Percentiles rank a stretch among this genome's conserved stretches.
These are phyloP conservation scores for Erucastrum elatum DNA, from an alignment of 345 rosid species.

Conservation along the genomic window DNA sequence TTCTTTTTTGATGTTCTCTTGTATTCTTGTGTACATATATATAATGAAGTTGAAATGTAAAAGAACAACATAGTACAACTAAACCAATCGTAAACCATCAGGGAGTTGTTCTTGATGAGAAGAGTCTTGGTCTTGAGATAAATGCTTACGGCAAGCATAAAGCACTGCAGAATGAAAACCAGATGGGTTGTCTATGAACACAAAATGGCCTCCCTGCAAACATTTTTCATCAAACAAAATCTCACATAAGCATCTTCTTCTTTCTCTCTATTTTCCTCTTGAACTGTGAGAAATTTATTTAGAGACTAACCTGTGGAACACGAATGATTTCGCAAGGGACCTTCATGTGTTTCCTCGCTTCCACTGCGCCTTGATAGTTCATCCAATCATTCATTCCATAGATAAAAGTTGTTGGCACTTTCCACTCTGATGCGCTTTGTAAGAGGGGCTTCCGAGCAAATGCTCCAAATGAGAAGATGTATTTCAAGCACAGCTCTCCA, in stretches of 20 bases:
- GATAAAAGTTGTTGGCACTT: slow-evolving; percentile 94
- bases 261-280: neutral
- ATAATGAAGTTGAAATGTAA: neutral
- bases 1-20: neutral
- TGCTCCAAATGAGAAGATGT: slow-evolving; percentile 93
- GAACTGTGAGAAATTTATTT: neutral
- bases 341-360: slow-evolving; percentile 80
- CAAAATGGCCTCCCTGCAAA: slow-evolving; percentile 79
- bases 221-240: slow-evolving; percentile 6
- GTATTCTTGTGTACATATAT: slow-evolving; percentile 11
- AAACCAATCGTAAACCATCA: slow-evolving; percentile 62
- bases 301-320: slow-evolving; percentile 71
- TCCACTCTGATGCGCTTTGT: slow-evolving; percentile 91
- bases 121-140: slow-evolving; percentile 42
- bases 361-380: slow-evolving; percentile 83
- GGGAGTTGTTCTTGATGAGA: slow-evolving; percentile 56
- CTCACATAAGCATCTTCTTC: slow-evolving; percentile 12
- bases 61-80: slow-evolving; percentile 25
- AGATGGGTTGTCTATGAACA: slow-evolving; percentile 78
- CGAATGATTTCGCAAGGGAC: slow-evolving; percentile 96
- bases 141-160: slow-evolving; percentile 70
- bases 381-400: slow-evolving; percentile 92
- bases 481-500: slow-evolving; percentile 95
- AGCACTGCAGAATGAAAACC: slow-evolving; percentile 76
- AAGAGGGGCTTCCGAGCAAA: slow-evolving; percentile 83